A percentile compares a stretch with the other conserved stretches of the same genome.
Evolutionary conservation across 352 stramenopile genomes (phyloP).

Genomic region (Phytophthora foliorum): DNA sequence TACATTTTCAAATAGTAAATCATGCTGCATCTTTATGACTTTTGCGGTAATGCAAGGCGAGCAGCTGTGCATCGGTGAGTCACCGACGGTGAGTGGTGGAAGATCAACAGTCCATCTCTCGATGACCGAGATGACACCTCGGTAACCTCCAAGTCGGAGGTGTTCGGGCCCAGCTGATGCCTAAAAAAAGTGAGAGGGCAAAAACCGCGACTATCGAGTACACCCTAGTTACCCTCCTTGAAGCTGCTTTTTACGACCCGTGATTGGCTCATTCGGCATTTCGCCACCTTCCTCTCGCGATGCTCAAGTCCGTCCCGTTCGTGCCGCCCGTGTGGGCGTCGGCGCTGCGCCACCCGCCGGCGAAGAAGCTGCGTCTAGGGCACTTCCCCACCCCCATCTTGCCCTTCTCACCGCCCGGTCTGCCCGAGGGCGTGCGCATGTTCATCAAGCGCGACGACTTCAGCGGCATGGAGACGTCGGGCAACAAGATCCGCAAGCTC

Average conservation of each 20-base stretch:
- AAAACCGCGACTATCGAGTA: no score
- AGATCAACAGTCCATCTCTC: no score
- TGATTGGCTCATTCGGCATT: constrained; percentile 27
- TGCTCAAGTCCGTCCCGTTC: constrained; percentile 78
- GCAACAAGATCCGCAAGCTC: constrained; percentile 97
- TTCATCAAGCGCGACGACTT: constrained; percentile 92
- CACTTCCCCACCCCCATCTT: constrained; percentile 89
- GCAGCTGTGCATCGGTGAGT: no score
- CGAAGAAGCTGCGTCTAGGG: constrained; percentile 64
- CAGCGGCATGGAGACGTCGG: constrained; percentile 92
- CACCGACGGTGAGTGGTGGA: no score
- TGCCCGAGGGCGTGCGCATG: constrained; percentile 76
- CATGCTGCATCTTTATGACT: no score
- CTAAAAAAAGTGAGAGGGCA: no score
- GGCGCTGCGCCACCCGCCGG: constrained; percentile 53
- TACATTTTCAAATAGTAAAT: no score
- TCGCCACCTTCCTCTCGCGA: constrained; percentile 21
- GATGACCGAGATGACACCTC: no score
- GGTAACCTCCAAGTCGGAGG: no score
- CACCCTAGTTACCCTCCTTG: constrained; percentile 17
- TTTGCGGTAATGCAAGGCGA: no score
- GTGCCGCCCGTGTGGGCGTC: constrained; percentile 66
- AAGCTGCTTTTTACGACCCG: constrained; percentile 3
- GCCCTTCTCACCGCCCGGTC: constrained; percentile 71
- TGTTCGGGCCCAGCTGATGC: no score